Percentiles rank a stretch among this genome's conserved stretches.
These are phyloP conservation scores for Plasmodium sp. DNA, from an alignment of 169 alveolate species.

Conservation along the genomic window DNA sequence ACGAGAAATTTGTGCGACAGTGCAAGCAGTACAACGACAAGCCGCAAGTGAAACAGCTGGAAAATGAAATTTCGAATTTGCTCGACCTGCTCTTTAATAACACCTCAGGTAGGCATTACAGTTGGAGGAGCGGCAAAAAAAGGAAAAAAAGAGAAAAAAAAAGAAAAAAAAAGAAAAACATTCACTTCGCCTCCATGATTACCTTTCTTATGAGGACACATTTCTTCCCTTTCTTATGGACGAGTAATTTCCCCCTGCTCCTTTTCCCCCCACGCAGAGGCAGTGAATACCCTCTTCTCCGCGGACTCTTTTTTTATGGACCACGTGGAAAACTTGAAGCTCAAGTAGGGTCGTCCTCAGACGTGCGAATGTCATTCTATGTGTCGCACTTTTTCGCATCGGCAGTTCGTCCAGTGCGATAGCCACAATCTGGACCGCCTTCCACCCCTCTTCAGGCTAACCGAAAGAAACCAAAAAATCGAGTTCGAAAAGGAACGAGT, in stretches of 20 bases:
- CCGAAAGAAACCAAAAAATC: conserved; percentile 56
- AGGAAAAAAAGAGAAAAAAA: neutral
- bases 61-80: conserved; percentile 67
- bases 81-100: conserved; percentile 51
- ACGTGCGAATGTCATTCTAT: neutral
- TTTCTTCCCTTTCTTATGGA: neutral
- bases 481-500: conserved; percentile 57
- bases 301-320: conserved; percentile 54
- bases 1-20: conserved; percentile 63
- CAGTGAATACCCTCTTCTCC: conserved; percentile 49
- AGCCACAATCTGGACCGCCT: neutral
- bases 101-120: conserved; percentile 40
- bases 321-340: conserved; percentile 65
- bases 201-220: neutral
- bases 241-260: neutral
- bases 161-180: neutral
- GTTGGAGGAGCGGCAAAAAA: neutral
- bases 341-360: conserved; percentile 21
- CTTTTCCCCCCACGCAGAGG: conserved; percentile 10
- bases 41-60: conserved; percentile 55
- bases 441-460: neutral
- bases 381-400: neutral
- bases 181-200: neutral
- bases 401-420: neutral
- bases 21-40: conserved; percentile 64